phyloP scores from a whole-genome alignment of 164 flowering plant genomes.

The Vitis rupestris region DNA sequence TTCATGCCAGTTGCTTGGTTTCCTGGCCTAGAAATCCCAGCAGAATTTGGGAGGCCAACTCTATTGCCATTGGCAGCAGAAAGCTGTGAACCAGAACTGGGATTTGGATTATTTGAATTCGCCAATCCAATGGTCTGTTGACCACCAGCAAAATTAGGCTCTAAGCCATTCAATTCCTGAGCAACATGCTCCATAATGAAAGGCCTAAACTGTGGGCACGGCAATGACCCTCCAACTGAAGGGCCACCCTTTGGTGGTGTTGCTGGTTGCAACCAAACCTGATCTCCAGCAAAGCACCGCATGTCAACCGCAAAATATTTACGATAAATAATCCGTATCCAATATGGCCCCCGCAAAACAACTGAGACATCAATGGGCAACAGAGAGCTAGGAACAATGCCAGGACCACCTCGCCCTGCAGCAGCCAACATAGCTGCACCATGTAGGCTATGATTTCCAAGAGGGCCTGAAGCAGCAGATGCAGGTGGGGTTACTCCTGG shows the following conservation, averaged over 20 bases:
- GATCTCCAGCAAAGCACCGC: slow-evolving; percentile 99
- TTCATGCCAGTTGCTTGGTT: slow-evolving; percentile 51
- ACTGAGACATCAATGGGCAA: slow-evolving; percentile 98
- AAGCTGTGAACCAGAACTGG: slow-evolving; percentile 52
- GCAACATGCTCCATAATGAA: slow-evolving; percentile 99
- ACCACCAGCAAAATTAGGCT: slow-evolving; percentile 61
- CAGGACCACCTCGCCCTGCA: slow-evolving; percentile 90
- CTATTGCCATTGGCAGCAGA: slow-evolving; percentile 55
- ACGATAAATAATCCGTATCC: slow-evolving; percentile 94
- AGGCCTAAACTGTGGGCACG: slow-evolving; percentile 98
- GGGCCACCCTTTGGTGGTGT: slow-evolving; percentile 94
- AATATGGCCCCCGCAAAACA: slow-evolving; percentile 93
- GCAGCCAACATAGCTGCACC: slow-evolving; percentile 72
- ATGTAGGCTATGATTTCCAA: slow-evolving; percentile 62
- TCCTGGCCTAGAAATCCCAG: slow-evolving; percentile 59
- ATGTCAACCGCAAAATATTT: slow-evolving; percentile 94
- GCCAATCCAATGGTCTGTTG: slow-evolving; percentile 60
- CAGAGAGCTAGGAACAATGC: slow-evolving; percentile 95
- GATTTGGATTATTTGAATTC: slow-evolving; percentile 46
- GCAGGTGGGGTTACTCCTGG: slow-evolving; percentile 42
- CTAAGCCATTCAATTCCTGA: slow-evolving; percentile 86
- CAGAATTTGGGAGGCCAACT: slow-evolving; percentile 41
- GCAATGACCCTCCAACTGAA: slow-evolving; percentile 89
- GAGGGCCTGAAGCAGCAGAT: slow-evolving; percentile 40
- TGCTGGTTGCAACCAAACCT: slow-evolving; percentile 99